These are phyloP conservation scores for Xylariales sp. DNA, from an alignment of 2,329 filamentous ascomycete species.

Conservation along the genomic window DNA sequence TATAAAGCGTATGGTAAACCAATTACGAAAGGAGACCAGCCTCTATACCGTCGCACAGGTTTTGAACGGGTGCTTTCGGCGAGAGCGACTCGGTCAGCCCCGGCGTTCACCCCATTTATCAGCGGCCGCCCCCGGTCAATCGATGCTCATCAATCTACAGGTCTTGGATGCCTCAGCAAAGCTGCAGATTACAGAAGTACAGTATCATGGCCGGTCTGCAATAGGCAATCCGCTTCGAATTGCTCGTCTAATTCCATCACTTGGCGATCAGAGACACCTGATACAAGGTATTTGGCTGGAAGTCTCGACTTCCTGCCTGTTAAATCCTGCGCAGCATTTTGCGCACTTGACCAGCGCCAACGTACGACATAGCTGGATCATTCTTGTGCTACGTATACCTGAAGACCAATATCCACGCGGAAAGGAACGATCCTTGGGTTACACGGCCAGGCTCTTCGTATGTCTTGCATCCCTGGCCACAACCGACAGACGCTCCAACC, in stretches of 20 bases:
- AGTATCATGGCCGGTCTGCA: background rate
- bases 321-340: conserved; percentile 2
- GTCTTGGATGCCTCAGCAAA: background rate
- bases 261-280: background rate
- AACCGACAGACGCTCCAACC: background rate
- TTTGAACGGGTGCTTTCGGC: too few relatives aligned
- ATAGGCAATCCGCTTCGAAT: background rate
- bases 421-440: conserved; percentile 12
- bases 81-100: too few relatives aligned
- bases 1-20: too few relatives aligned
- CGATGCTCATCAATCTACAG: background rate
- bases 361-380: conserved; percentile 17
- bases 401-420: conserved; percentile 18
- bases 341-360: conserved; percentile 15
- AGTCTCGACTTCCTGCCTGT: background rate
- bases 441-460: conserved; percentile 2
- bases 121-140: too few relatives aligned
- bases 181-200: background rate
- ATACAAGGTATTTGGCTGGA: background rate
- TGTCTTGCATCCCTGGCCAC: conserved; percentile 1
- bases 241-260: background rate
- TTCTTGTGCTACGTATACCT: conserved; percentile 13
- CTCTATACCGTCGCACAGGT: too few relatives aligned
- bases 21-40: too few relatives aligned
- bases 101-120: too few relatives aligned